These are phyloP conservation scores for Artemisia annua DNA, from an alignment of 129 eudicot genomes.

Conservation along the genomic window DNA sequence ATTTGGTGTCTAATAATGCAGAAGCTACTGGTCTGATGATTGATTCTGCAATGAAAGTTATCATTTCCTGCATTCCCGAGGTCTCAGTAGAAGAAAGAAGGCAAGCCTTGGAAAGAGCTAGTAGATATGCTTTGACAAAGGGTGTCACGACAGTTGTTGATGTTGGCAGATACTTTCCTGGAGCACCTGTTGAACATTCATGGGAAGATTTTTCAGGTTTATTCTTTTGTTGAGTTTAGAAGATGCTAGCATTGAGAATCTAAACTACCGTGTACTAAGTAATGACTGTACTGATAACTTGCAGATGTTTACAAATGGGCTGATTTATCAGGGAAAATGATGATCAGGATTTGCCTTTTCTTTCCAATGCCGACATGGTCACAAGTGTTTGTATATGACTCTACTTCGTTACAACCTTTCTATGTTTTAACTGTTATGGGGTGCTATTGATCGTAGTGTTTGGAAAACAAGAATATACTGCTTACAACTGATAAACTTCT, in stretches of 20 bases:
- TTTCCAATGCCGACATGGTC: constrained; percentile 91
- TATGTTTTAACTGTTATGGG: too few species aligned
- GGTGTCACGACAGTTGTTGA: constrained; percentile 98
- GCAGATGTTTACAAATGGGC: constrained; percentile 94
- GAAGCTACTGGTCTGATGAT: constrained; percentile 91
- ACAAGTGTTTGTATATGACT: constrained; percentile 60
- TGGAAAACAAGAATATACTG: too few species aligned
- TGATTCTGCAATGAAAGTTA: constrained; percentile 89
- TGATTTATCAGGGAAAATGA: constrained; percentile 65
- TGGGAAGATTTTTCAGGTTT: constrained; percentile 97
- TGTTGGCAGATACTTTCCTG: constrained; percentile 91
- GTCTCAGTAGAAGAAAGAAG: constrained; percentile 77
- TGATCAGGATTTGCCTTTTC: constrained; percentile 85
- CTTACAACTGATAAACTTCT: too few species aligned
- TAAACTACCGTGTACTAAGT: constrained; percentile 17
- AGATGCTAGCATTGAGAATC: neutral
- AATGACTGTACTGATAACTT: constrained; percentile 26
- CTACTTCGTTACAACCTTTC: neutral
- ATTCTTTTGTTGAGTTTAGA: neutral
- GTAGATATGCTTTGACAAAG: constrained; percentile 64
- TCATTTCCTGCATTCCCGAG: constrained; percentile 65
- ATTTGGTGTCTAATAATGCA: constrained; percentile 24
- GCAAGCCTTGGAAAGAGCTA: constrained; percentile 81
- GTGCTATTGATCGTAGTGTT: too few species aligned
- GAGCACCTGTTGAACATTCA: constrained; percentile 56